Evolutionary conservation across 2,329 filamentous ascomycete genomes (phyloP), one percentile per base, ranked within the genome.

Genomic region (Fusarium sp.): DNA sequence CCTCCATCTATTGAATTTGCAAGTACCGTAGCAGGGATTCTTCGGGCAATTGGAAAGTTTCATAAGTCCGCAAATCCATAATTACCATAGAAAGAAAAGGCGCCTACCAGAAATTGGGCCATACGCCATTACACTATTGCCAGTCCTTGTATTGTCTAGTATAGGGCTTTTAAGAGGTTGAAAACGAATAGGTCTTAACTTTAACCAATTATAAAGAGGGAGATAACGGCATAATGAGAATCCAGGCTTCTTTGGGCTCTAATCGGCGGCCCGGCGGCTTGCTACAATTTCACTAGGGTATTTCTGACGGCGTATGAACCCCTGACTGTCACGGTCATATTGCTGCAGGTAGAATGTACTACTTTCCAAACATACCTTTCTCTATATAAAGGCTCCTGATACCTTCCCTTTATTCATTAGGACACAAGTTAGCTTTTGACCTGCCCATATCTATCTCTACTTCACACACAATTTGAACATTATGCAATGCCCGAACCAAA

Each of bases 181-280:
- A 16, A 41, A 16, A n/a, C 6, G 14, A 1, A n/a, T 41, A 16
- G 22, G 1, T 14, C 38, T 15, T n/a, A n/a, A 0, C 22, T n/a
- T 22, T n/a, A 10, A 10, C 22, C 22, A 41, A 15, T 16, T n/a
- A 11, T n/a, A 41, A 41, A n/a, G 22, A n/a, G 6, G 9, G 10
- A n/a, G 3, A 6, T 41, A n/a, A 1, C 39, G 9, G 22, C 6
- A 1, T 0, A 3, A n/a, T 41, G 22, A n/a, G 16, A n/a, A n/a
- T 41, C 39, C 39, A 41, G 11, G 22, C 39, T 16, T 11, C 39
- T 41, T n/a, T 41, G 14, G 39, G 39, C 2, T 41, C 39, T 41
- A 16, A 22, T n/a, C 39, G 39, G 39, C 39, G 39, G 39, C 39
- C 14, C 39, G 22, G 8, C 39, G 39, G 39, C 39, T n/a, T n/a